A percentile compares a stretch with the other conserved stretches of the same genome.
These are phyloP conservation scores for Poterioochromonas sp. DNA, from an alignment of 352 stramenopile genomes.

Conservation along the genomic window DNA sequence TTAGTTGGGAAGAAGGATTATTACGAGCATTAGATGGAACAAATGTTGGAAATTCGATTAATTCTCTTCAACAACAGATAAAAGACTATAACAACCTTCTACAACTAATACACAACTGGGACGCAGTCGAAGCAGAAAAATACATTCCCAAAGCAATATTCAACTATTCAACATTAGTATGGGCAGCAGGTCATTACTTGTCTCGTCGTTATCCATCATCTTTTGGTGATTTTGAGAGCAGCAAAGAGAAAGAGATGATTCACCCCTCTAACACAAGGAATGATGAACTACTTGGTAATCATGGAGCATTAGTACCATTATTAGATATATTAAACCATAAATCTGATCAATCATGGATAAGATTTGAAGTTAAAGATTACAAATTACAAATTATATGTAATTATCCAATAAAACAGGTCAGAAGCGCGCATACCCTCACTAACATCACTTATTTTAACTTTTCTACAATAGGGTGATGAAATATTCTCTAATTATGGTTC, in stretches of 20 bases:
- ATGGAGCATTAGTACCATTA: not conserved
- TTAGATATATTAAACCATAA: conserved; percentile 26
- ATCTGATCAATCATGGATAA: not conserved
- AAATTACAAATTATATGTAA: not conserved
- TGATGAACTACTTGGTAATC: not conserved
- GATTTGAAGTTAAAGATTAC: not conserved
- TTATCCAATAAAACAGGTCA: not conserved
- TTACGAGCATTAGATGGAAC: not conserved
- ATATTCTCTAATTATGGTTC: conserved; percentile 22
- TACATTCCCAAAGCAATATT: not conserved
- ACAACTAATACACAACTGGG: not conserved
- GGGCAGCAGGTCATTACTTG: conserved; percentile 19
- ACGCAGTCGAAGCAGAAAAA: not conserved
- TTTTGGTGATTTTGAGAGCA: not conserved
- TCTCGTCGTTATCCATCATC: conserved; percentile 10
- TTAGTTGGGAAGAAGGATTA: not conserved
- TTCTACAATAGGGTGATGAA: too few species aligned
- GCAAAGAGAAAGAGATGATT: not conserved
- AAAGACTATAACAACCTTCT: not conserved
- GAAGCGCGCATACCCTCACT: too few species aligned
- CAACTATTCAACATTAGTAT: not conserved
- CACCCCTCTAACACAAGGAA: too few species aligned
- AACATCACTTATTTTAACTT: too few species aligned
- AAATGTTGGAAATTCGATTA: not conserved
- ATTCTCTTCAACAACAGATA: not conserved